Conservation (phyloP, 768 basidiomycete species). For the Suillus subluteus region DNA sequence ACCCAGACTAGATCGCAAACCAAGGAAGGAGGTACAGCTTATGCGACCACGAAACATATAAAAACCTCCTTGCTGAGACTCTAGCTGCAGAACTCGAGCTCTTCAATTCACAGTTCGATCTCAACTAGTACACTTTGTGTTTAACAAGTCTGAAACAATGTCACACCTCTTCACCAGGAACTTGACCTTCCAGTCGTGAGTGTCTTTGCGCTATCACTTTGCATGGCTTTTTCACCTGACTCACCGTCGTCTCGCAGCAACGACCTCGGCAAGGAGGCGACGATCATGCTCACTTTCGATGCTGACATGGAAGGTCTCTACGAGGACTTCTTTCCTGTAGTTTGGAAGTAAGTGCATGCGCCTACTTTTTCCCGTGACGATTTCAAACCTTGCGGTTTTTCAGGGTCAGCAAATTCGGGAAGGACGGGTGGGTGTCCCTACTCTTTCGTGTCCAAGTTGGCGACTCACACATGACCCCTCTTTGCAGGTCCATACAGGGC, state of each 20-base stretch:
- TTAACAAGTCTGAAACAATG: background rate
- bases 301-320: background rate
- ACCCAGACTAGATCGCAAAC: background rate
- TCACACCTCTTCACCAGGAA: background rate
- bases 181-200: slow-evolving; percentile 1
- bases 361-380: background rate
- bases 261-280: background rate
- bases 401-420: background rate
- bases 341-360: background rate
- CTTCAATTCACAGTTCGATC: background rate
- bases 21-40: background rate
- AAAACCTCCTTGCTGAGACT: background rate
- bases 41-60: background rate
- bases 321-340: background rate
- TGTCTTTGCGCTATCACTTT: background rate
- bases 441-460: background rate
- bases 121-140: background rate
- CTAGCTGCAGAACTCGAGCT: background rate
- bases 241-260: background rate
- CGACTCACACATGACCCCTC: background rate
- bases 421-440: background rate
- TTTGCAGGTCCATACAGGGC: background rate
- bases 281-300: background rate
- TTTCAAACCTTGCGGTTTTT: background rate
- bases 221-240: background rate